Conservation (phyloP, 164 flowering plant species). For the Tinospora cordifolia region DNA sequence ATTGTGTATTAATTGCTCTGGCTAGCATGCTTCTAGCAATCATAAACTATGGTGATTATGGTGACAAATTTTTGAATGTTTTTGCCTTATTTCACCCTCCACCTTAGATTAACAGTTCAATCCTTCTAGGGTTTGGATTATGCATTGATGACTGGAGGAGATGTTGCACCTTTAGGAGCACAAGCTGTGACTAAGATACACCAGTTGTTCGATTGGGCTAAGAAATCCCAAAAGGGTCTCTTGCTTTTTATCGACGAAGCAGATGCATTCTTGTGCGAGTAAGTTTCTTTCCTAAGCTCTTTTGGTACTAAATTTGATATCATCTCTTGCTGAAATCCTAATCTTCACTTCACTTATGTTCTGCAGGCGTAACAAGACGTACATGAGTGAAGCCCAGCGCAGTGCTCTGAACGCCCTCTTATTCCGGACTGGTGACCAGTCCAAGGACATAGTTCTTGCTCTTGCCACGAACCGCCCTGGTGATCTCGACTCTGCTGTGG, state of each 20-base stretch:
- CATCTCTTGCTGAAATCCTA: neutral
- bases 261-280: constrained; percentile 99
- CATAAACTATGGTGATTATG: too few relatives aligned
- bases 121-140: constrained; percentile 82
- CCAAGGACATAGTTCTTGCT: constrained; percentile 91
- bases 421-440: constrained; percentile 95
- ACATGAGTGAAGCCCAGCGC: constrained; percentile 98
- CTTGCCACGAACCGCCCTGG: constrained; percentile 98
- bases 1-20: neutral
- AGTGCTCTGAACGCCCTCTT: constrained; percentile 96
- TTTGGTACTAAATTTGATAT: too few relatives aligned
- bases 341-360: neutral
- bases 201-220: constrained; percentile 93
- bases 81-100: neutral
- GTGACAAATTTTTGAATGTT: neutral
- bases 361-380: constrained; percentile 88
- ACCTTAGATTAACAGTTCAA: constrained; percentile 2
- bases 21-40: neutral
- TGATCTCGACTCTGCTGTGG: constrained; percentile 91
- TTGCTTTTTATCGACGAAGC: constrained; percentile 98
- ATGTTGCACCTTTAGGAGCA: constrained; percentile 93
- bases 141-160: constrained; percentile 99
- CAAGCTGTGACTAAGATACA: constrained; percentile 99
- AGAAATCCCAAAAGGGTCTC: constrained; percentile 77
- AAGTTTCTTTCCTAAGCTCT: too few relatives aligned